These are phyloP conservation scores for Batkoa obscura DNA, from an alignment of 371 early-diverging fungal genomes.

Conservation along the genomic window DNA sequence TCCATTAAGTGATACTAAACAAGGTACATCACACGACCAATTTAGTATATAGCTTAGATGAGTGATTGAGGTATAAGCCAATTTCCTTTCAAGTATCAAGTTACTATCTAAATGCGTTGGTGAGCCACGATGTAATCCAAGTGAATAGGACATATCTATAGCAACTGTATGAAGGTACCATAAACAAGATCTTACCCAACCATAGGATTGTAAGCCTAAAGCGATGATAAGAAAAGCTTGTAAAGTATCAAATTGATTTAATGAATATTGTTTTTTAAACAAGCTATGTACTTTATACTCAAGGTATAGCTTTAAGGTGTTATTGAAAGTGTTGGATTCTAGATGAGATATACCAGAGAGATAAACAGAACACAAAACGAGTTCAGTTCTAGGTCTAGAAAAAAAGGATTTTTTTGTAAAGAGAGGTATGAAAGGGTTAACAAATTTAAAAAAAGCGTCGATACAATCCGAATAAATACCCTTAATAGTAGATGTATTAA, in stretches of 20 bases:
- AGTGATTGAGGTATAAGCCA: constrained; percentile 1
- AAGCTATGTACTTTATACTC: neutral
- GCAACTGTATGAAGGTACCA: too few species aligned
- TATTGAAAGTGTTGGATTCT: neutral
- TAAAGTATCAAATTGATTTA: neutral
- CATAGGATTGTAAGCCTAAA: neutral
- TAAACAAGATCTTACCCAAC: neutral
- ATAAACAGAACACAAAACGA: neutral
- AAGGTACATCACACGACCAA: too few species aligned
- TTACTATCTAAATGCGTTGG: neutral
- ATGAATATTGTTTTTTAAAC: neutral
- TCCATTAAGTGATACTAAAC: too few species aligned
- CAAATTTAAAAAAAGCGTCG: constrained; percentile 1
- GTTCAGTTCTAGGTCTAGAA: neutral
- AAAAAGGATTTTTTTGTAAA: constrained; percentile 1
- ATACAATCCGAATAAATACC: neutral
- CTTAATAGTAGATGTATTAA: too few species aligned
- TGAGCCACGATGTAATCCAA: neutral
- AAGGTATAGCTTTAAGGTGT: neutral
- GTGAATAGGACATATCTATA: constrained; percentile 1
- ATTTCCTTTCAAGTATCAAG: neutral
- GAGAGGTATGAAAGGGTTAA: constrained; percentile 3
- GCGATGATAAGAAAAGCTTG: constrained; percentile 1
- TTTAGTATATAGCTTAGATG: too few species aligned
- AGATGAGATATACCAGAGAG: neutral